phyloP scores from a whole-genome alignment of 176 grass and related monocot species.

The Paspalum vaginatum region DNA sequence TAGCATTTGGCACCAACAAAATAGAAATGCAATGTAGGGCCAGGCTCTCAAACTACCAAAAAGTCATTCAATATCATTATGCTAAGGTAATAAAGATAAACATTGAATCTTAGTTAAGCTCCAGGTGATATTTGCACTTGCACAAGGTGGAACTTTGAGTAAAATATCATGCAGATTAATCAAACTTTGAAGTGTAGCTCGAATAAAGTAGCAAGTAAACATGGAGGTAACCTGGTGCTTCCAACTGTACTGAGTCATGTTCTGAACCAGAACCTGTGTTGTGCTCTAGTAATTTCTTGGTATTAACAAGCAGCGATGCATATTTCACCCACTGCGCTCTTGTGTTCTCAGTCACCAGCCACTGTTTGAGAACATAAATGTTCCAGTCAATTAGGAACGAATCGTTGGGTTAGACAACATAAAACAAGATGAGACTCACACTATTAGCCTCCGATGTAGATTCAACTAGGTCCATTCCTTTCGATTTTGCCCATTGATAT shows the following conservation, averaged over 20 bases:
- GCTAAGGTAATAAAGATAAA: neutral
- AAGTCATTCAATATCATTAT: neutral
- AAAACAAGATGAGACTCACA: constrained; percentile 46
- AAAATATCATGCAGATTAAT: neutral
- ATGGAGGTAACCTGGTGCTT: constrained; percentile 46
- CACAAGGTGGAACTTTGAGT: constrained; percentile 13
- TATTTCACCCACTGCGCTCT: constrained; percentile 84
- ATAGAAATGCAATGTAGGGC: neutral
- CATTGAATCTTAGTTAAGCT: constrained; percentile 9
- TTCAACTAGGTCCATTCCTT: constrained; percentile 58
- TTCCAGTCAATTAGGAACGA: constrained; percentile 1
- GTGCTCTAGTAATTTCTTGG: constrained; percentile 39
- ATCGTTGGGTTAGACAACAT: constrained; percentile 2
- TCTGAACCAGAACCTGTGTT: constrained; percentile 40
- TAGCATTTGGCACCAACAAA: neutral
- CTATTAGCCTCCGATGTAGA: constrained; percentile 51
- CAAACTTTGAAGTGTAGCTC: constrained; percentile 12
- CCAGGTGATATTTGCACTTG: constrained; percentile 22
- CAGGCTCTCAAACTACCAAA: neutral
- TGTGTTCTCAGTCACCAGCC: constrained; percentile 88
- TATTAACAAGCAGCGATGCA: constrained; percentile 66
- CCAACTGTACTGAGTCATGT: constrained; percentile 34
- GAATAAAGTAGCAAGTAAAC: constrained; percentile 26
- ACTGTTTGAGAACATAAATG: constrained; percentile 57
- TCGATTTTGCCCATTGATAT: constrained; percentile 72